Base-by-base conservation (phyloP, 148 eudicot species). In the Camellia sinensis region DNA sequence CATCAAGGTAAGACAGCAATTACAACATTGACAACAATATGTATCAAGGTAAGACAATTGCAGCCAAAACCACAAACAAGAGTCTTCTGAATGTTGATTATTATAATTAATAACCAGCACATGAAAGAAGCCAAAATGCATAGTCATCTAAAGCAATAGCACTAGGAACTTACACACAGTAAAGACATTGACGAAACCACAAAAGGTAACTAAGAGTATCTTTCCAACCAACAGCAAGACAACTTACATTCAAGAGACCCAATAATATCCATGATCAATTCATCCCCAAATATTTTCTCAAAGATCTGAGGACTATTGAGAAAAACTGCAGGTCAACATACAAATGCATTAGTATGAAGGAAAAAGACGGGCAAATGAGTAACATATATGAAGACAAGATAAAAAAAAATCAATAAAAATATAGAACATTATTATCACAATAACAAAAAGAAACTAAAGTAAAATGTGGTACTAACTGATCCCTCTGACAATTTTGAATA, bases 241-340 rank as follows among this genome's bases (percentile, higher is more conserved):
- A 59, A 89, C 98, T 92, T 91, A 96, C 99, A 92, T 84, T 96
- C 99, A 53, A 96, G 92, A 85, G 92, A 90, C 45, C 98, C 98
- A 82, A 91, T 89, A 17, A 94, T 81, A 83, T 96, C 99, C 94
- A 93, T 89, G 61, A 94, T 89, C 48, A 91, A 73, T 74, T 96
- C 98, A 87, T 96, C 99, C 43, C 95, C 90, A 80, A 96, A 91
- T 41, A 93, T 82, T 85, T 84, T 96, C 85, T 94, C 99, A 82
- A 96, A 92, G 53, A 96, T 90, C 84, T 85, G 95, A 71, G 89
- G 86, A 81, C 84, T 94, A 83, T 96, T 94, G 52, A 96, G 92
- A 84, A 90, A 83, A 86, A 96, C 99, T 96, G 97, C 94, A 96
- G 43, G 40, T 53, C 73, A 83, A 18, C 73, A 85, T 3, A 50